Evolutionary conservation across 306 rosid genomes (phyloP).

Genomic region (Rosa rugosa): DNA sequence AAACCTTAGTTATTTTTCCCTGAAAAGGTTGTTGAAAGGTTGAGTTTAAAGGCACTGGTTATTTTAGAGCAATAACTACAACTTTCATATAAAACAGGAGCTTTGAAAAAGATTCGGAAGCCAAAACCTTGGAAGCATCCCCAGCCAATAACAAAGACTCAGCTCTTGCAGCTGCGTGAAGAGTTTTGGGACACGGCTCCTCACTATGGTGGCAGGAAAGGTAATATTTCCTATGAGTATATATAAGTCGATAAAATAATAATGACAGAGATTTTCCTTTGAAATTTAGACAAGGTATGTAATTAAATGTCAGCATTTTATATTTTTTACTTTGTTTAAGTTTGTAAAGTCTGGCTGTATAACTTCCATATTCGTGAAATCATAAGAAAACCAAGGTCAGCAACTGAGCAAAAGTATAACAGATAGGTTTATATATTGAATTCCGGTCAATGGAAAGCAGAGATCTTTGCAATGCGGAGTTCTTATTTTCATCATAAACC

Average conservation of each 20-base stretch:
- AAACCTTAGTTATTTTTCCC: not conserved
- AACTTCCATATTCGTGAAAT: conserved; percentile 11
- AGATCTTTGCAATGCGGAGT: not conserved
- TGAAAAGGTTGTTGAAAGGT: conserved; percentile 15
- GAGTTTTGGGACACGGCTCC: conserved; percentile 99
- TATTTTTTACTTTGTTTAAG: not conserved
- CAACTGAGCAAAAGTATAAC: not conserved
- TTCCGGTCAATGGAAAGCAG: not conserved
- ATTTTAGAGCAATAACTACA: conserved; percentile 19
- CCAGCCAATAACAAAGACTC: conserved; percentile 88
- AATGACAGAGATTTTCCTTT: conserved; percentile 11
- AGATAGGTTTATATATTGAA: not conserved
- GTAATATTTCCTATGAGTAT: conserved; percentile 36
- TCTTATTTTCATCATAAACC: not conserved
- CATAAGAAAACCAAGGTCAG: not conserved
- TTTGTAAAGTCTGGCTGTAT: not conserved
- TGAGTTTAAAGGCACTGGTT: conserved; percentile 12
- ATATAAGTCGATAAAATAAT: not conserved
- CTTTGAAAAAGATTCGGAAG: conserved; percentile 74
- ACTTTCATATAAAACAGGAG: conserved; percentile 44
- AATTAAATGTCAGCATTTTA: not conserved
- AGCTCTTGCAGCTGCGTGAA: conserved; percentile 82
- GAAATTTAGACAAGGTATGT: not conserved
- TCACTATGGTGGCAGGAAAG: conserved; percentile 97
- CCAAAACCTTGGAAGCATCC: conserved; percentile 99